Conservation (phyloP, 495 filamentous ascomycete genomes). For the Penicillium roqueforti region DNA sequence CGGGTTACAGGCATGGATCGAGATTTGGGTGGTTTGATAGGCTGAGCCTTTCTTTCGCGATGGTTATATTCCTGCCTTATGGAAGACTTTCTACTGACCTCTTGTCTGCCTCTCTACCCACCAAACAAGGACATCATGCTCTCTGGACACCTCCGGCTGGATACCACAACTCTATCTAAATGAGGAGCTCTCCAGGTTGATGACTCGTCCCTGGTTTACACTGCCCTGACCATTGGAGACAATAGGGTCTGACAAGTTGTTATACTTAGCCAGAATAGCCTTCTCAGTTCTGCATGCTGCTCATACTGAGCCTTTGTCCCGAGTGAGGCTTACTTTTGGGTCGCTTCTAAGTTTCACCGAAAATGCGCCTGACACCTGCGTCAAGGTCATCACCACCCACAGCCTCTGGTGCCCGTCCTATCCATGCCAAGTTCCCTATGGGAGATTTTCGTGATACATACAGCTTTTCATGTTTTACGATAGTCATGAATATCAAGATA, state of each 20-base stretch:
- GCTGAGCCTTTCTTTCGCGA: slow-evolving; percentile 30
- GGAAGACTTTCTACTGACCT: background rate
- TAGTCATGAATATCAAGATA: background rate
- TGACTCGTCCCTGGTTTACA: background rate
- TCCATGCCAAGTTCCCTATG: no score
- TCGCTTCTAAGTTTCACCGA: background rate
- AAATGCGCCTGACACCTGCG: background rate
- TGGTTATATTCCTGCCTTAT: no score
- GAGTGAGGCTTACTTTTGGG: background rate
- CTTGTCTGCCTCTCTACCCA: background rate
- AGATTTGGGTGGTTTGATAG: slow-evolving; percentile 62
- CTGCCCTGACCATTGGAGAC: background rate
- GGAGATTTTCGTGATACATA: background rate
- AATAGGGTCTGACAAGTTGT: background rate
- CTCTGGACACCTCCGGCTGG: background rate
- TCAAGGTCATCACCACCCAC: background rate
- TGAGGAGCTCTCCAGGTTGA: background rate
- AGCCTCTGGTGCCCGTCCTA: background rate
- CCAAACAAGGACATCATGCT: background rate
- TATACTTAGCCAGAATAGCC: background rate
- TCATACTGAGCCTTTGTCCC: background rate
- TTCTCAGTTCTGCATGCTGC: background rate
- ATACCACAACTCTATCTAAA: background rate
- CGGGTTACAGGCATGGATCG: slow-evolving; percentile 73
- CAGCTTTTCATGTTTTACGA: background rate